Evolutionary conservation across 1,139 yeast species (phyloP).

Genomic region (Sugiyamaella novakii): DNA sequence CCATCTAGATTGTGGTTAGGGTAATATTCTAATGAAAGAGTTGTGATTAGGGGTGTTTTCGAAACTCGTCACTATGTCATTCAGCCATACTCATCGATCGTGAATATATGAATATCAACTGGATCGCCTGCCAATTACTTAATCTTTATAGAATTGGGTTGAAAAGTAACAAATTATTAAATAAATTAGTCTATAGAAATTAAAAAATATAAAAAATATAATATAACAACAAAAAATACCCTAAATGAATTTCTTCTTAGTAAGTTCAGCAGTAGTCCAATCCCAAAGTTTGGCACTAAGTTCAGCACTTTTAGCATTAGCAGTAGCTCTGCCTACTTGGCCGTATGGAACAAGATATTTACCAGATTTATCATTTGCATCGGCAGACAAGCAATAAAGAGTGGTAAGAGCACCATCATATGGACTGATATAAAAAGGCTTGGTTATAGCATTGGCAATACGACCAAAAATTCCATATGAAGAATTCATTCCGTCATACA

Average conservation of each 20-base stretch:
- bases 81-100: no score
- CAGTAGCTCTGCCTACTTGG: conserved; percentile 13
- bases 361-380: conserved; percentile 16
- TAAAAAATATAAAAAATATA: no score
- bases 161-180: no score
- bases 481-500: conserved; percentile 20
- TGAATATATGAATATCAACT: no score
- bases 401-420: conserved; percentile 18
- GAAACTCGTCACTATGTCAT: no score
- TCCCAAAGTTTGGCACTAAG: conserved; percentile 19
- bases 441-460: conserved; percentile 17
- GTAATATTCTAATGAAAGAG: no score
- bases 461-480: conserved; percentile 20
- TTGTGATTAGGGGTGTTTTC: no score
- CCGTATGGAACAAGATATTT: conserved; percentile 21
- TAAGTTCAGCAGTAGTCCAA: conserved; percentile 19
- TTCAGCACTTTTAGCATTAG: conserved; percentile 9
- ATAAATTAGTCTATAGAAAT: no score
- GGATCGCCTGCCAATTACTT: no score
- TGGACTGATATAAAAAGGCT: conserved; percentile 18
- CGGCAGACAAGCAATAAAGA: conserved; percentile 18
- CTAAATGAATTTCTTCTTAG: conserved; percentile 9
- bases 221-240: no score
- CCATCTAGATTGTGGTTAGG: conserved; percentile 1
- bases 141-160: no score